A percentile compares a stretch with the other conserved stretches of the same genome.
Conservation (phyloP, 1,284 basidiomycete genomes). For the Malassezia pachydermatis region DNA sequence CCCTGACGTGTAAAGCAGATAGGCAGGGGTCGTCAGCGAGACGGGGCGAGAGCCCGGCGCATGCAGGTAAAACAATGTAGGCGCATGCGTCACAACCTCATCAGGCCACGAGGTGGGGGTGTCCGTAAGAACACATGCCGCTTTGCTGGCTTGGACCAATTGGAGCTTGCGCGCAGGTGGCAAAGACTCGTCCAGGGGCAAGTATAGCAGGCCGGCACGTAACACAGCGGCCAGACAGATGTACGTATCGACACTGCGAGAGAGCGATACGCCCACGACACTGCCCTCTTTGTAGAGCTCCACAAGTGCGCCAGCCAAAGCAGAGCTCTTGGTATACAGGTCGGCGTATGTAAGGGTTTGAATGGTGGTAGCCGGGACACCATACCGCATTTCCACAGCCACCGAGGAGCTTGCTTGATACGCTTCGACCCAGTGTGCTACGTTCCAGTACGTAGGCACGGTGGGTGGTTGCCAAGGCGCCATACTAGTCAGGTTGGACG, state of each 20-base stretch:
- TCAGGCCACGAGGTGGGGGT: not conserved
- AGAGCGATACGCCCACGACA: conserved; percentile 32
- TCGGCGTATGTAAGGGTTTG: conserved; percentile 22
- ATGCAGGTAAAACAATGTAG: not conserved
- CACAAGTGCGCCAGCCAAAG: conserved; percentile 17
- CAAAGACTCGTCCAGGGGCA: conserved; percentile 46
- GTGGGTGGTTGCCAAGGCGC: not conserved
- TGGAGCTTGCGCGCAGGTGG: conserved; percentile 38
- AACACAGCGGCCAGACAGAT: conserved; percentile 29
- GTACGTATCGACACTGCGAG: conserved; percentile 34
- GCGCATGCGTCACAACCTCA: not conserved
- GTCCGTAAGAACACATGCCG: conserved; percentile 21
- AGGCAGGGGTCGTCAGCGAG: conserved; percentile 26
- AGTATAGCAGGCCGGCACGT: conserved; percentile 33
- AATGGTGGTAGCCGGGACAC: not conserved
- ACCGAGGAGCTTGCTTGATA: not conserved
- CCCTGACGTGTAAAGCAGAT: conserved; percentile 44
- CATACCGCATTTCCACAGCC: conserved; percentile 1
- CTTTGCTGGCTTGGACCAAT: conserved; percentile 31
- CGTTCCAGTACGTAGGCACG: not conserved
- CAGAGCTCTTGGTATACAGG: conserved; percentile 20
- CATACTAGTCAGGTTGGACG: not conserved
- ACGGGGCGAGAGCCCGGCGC: not conserved
- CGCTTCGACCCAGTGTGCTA: not conserved
- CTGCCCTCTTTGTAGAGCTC: conserved; percentile 16